Percentiles rank a stretch among this genome's conserved stretches.
Evolutionary conservation across 768 basidiomycete species (phyloP).

Genomic region (Heimioporus sp.): DNA sequence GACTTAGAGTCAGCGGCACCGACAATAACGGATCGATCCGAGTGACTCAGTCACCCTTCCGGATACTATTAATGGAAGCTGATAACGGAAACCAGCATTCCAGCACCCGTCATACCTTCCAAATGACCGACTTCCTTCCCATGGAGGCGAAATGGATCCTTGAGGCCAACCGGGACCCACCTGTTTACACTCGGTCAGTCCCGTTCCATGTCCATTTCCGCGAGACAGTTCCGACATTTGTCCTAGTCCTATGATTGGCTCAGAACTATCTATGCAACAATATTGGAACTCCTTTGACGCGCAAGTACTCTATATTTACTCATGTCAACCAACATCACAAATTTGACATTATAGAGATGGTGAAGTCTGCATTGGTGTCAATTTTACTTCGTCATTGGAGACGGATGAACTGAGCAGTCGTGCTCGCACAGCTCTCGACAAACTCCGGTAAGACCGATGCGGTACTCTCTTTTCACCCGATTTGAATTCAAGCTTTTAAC

Average conservation of each 20-base stretch:
- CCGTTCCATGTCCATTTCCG: not conserved
- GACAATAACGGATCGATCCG: too few species aligned
- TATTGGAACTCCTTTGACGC: constrained; percentile 10
- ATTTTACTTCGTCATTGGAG: constrained; percentile 9
- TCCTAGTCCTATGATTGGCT: constrained; percentile 12
- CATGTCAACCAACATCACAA: not conserved
- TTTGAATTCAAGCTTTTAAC: too few species aligned
- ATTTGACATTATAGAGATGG: constrained; percentile 8
- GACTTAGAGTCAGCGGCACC: too few species aligned
- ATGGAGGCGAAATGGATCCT: constrained; percentile 3
- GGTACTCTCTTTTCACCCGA: not conserved
- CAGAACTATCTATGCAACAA: constrained; percentile 13
- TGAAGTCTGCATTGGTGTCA: constrained; percentile 17
- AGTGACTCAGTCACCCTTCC: too few species aligned
- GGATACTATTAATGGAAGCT: too few species aligned
- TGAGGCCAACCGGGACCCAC: constrained; percentile 4
- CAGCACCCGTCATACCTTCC: too few species aligned
- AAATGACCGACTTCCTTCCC: not conserved
- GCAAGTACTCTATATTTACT: constrained; percentile 2
- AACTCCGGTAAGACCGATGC: constrained; percentile 13
- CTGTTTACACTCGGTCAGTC: constrained; percentile 17
- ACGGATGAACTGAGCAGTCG: constrained; percentile 7
- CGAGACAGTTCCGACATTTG: not conserved
- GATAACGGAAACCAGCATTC: too few species aligned
- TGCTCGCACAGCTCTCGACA: constrained; percentile 13